phyloP scores from a whole-genome alignment of 345 rosid species.

The Eucalyptus marginata region DNA sequence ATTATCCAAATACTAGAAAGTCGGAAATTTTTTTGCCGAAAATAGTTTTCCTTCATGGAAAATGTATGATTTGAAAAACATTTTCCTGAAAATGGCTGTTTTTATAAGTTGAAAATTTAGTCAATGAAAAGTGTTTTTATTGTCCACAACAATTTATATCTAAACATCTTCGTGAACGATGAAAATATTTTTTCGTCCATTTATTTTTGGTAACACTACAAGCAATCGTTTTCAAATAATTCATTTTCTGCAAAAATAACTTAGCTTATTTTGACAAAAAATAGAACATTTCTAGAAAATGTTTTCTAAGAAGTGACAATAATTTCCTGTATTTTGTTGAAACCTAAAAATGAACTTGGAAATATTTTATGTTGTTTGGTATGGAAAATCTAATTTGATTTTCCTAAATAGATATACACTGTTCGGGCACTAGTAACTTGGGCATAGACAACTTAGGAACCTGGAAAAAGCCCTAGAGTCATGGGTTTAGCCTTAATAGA shows the following conservation, averaged over 20 bases:
- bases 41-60: background rate
- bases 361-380: too few species aligned
- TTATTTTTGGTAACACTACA: background rate
- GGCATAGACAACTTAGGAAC: too few species aligned
- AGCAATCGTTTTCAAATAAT: background rate
- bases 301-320: too few species aligned
- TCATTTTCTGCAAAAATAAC: background rate
- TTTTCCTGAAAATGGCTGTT: background rate
- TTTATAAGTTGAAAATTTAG: background rate
- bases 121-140: background rate
- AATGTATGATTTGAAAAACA: background rate
- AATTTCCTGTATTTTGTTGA: too few species aligned
- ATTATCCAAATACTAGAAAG: rapidly evolving
- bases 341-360: too few species aligned
- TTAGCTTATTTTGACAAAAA: background rate
- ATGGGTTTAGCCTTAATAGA: too few species aligned
- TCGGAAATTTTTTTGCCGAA: rapidly evolving
- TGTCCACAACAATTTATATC: too few species aligned
- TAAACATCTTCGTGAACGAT: background rate
- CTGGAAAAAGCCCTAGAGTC: too few species aligned
- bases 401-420: too few species aligned
- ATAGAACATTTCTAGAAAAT: too few species aligned
- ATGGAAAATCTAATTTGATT: too few species aligned
- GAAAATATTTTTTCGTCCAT: background rate
- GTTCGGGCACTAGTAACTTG: rapidly evolving